A percentile compares a stretch with the other conserved stretches of the same genome.
phyloP scores from a whole-genome alignment of 2,329 filamentous ascomycete species.

The Neopestalotiopsis sp. region DNA sequence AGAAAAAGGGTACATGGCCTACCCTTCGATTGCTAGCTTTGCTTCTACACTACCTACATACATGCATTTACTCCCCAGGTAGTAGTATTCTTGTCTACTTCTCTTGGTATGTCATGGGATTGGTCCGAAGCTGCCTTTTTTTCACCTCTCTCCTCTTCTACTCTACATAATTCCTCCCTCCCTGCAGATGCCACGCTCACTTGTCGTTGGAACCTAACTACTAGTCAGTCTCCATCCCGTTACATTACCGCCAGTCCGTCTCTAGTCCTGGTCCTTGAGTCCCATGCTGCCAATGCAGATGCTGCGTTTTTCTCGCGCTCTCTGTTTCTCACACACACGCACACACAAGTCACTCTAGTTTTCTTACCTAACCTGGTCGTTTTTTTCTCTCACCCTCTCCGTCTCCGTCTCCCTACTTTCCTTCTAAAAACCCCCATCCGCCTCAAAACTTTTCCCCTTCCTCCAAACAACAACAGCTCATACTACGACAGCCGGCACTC shows the following conservation, averaged over 20 bases:
- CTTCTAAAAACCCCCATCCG: background rate
- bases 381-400: conserved; percentile 14
- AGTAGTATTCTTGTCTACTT: background rate
- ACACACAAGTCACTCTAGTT: conserved; percentile 1
- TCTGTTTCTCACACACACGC: conserved; percentile 5
- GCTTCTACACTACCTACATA: too few relatives aligned
- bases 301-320: background rate
- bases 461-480: conserved; percentile 12
- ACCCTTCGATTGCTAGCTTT: background rate
- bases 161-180: too few relatives aligned
- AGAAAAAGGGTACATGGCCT: background rate
- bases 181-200: background rate
- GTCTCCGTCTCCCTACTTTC: conserved; percentile 19
- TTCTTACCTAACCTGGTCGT: conserved; percentile 15
- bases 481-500: background rate
- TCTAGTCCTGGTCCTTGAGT: too few relatives aligned
- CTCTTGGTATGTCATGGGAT: background rate
- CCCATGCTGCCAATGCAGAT: background rate
- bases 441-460: conserved; percentile 16
- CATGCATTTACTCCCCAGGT: background rate
- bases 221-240: background rate
- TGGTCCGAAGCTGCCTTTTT: background rate
- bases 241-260: background rate
- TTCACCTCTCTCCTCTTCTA: too few relatives aligned
- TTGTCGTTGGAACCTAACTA: background rate